Percentiles rank a stretch among this genome's conserved stretches.
These are phyloP conservation scores for Paecilomyces sp. DNA, from an alignment of 2,329 filamentous ascomycete genomes.

Conservation along the genomic window DNA sequence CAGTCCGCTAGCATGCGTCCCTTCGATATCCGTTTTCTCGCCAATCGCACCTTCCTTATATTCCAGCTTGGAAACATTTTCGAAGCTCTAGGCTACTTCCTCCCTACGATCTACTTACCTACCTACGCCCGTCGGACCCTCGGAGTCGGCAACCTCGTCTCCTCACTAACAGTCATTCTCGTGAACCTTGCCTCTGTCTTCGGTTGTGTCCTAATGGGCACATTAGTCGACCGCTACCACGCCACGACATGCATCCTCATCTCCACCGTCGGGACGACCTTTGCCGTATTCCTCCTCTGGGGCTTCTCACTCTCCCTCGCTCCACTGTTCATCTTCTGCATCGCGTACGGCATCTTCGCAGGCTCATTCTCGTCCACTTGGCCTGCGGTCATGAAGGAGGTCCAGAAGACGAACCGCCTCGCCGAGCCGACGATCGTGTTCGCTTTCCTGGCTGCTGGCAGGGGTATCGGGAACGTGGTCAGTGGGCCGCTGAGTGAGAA, in stretches of 20 bases:
- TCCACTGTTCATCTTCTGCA: slow-evolving; percentile 33
- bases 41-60: slow-evolving; percentile 22
- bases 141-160: slow-evolving; percentile 12
- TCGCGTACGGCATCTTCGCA: slow-evolving; percentile 40
- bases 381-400: slow-evolving; percentile 39
- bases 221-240: slow-evolving; percentile 35
- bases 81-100: slow-evolving; percentile 27
- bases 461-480: slow-evolving; percentile 45
- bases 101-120: slow-evolving; percentile 28
- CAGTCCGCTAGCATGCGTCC: slow-evolving; percentile 12
- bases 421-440: slow-evolving; percentile 45
- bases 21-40: slow-evolving; percentile 25
- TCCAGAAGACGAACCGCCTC: slow-evolving; percentile 24
- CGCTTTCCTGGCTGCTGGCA: slow-evolving; percentile 40
- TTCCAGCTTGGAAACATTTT: slow-evolving; percentile 32
- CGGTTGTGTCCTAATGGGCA: slow-evolving; percentile 33
- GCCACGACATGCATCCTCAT: slow-evolving; percentile 35
- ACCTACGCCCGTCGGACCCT: slow-evolving; percentile 17
- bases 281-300: slow-evolving; percentile 41
- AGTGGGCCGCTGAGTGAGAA: slow-evolving; percentile 46
- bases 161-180: slow-evolving; percentile 17
- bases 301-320: slow-evolving; percentile 38
- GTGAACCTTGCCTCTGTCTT: slow-evolving; percentile 25
- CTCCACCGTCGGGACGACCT: slow-evolving; percentile 32
- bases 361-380: slow-evolving; percentile 38